Evolutionary conservation across 768 basidiomycete species (phyloP).

Genomic region (Suillus cothurnatus): DNA sequence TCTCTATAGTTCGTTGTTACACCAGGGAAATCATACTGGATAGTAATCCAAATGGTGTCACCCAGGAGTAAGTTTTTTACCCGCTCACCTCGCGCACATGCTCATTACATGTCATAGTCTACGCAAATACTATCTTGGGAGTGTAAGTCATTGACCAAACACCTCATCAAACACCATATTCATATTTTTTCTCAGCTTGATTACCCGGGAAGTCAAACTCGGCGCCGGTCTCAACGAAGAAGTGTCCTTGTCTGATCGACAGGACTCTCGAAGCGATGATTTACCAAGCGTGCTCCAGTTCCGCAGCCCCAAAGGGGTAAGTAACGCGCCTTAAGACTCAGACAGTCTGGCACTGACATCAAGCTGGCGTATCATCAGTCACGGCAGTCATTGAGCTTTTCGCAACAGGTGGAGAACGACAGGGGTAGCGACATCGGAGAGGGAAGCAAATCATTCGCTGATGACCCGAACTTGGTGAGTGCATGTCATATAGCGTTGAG

Average conservation of each 20-base stretch:
- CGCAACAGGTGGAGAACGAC: constrained; percentile 9
- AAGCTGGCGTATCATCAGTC: constrained; percentile 12
- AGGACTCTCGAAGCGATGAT: background rate
- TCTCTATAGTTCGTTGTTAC: constrained; percentile 23
- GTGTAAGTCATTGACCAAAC: constrained; percentile 19
- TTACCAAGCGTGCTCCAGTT: constrained; percentile 17
- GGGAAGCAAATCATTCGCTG: constrained; percentile 17
- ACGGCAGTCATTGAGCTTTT: constrained; percentile 18
- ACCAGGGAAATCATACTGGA: constrained; percentile 26
- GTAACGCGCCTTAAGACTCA: background rate
- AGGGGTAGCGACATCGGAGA: constrained; percentile 15
- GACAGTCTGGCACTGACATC: too few relatives aligned
- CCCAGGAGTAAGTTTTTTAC: constrained; percentile 23
- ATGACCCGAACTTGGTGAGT: constrained; percentile 9
- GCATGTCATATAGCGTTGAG: background rate
- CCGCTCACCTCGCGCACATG: background rate
- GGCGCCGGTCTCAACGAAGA: constrained; percentile 31
- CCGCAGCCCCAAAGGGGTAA: constrained; percentile 19
- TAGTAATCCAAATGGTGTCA: constrained; percentile 30
- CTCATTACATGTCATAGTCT: constrained; percentile 19
- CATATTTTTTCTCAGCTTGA: constrained; percentile 22
- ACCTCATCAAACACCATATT: background rate
- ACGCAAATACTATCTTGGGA: constrained; percentile 29
- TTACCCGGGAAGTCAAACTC: constrained; percentile 18
- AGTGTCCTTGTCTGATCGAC: constrained; percentile 16